Evolutionary conservation across 163 green algal genomes (phyloP), one percentile per base, ranked within the genome.

Genomic region (Chloromonas sp.): DNA sequence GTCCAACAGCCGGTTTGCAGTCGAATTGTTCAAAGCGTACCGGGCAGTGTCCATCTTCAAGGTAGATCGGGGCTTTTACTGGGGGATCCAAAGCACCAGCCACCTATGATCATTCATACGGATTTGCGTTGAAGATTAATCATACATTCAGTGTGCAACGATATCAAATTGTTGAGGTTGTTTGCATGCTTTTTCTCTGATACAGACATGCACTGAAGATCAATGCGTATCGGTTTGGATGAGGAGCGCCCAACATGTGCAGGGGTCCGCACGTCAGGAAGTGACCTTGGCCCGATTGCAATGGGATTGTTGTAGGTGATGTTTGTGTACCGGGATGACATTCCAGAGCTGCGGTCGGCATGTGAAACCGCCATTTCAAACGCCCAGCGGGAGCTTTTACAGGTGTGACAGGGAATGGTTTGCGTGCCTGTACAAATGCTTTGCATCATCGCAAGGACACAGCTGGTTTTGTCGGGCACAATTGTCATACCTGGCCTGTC

Each of bases 11-110:
- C 3, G 58, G 59, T 70, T 58, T 60, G 71, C 79, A 2, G 15
- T 13, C 79, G 79, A 82, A 60, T 13, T 82, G 59, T 61, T 82
- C 60, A 71, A 58, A 36, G 59, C 11, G 79, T 82, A 82, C 79
- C 58, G 59, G 59, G 58, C 59, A 36, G 59, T 11, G 14, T 58
- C 11, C 36, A 82, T 82, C 3, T 57, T 2, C 1, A 71, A 70
- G 79, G 79, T 82, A 36, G 36, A 36, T 36, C 36, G 36, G 36
- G 36, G 36, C 36, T 36, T 36, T 36, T 36, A 36, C 36, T 36
- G 36, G 36, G 36, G 36, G 36, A 36, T 36, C 36, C 36, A 36
- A 58, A 13, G 77, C 8, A 11, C 66, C 11, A 11, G 66, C 66
- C 66, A n/a, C 8, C 11, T 11, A 8, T 8, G 5, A n/a, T 8